Evolutionary conservation across 805 yeast genomes (phyloP).

Genomic region (Saccharomycopsis vini): DNA sequence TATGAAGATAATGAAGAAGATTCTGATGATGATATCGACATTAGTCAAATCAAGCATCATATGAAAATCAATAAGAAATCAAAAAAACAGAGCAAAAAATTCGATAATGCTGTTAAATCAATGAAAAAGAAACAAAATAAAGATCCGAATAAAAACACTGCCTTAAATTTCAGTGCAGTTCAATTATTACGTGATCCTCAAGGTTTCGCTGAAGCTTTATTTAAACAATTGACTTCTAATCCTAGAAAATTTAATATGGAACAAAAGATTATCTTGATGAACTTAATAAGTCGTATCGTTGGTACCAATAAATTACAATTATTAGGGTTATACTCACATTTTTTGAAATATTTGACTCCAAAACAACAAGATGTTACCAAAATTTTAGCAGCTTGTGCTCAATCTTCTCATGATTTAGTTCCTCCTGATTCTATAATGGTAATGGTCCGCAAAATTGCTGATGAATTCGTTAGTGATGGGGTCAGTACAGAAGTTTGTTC

Average conservation of each 20-base stretch:
- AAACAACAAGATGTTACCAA: constrained; percentile 92
- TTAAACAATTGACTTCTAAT: constrained; percentile 59
- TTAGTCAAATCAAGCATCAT: constrained; percentile 51
- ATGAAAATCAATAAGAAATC: constrained; percentile 77
- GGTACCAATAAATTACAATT: constrained; percentile 93
- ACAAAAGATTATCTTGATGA: constrained; percentile 83
- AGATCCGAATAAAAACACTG: constrained; percentile 31
- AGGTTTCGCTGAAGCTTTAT: constrained; percentile 87
- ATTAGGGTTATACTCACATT: constrained; percentile 80
- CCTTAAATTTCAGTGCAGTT: constrained; percentile 86
- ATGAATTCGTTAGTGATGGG: constrained; percentile 97
- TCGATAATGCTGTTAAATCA: constrained; percentile 64
- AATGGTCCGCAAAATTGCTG: constrained; percentile 85
- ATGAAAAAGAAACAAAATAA: constrained; percentile 48
- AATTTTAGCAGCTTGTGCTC: constrained; percentile 94
- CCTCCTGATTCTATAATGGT: constrained; percentile 87
- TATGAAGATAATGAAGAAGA: constrained; percentile 72
- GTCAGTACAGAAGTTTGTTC: constrained; percentile 97
- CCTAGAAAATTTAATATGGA: constrained; percentile 70
- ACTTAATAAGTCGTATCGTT: constrained; percentile 75
- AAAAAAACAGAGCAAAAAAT: constrained; percentile 68
- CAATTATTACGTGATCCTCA: constrained; percentile 95
- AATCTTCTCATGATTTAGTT: constrained; percentile 90
- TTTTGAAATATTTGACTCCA: constrained; percentile 85
- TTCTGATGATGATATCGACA: constrained; percentile 65